Percentiles rank a stretch among this genome's conserved stretches.
These are phyloP conservation scores for Glarea lozoyensis DNA, from an alignment of 495 filamentous ascomycete species.

Conservation along the genomic window DNA sequence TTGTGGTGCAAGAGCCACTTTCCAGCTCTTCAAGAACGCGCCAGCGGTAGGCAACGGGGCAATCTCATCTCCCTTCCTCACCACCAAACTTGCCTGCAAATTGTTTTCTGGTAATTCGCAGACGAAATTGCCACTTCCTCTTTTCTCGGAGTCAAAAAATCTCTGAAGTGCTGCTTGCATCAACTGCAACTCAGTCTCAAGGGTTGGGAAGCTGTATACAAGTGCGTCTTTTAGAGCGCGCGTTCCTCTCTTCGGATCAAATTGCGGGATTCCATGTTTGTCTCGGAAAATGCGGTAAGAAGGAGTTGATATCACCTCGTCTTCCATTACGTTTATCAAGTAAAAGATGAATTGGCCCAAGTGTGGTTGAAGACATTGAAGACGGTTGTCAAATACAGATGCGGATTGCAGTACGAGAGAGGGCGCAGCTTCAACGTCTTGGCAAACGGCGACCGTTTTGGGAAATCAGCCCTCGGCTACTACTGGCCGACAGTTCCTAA, in stretches of 20 bases:
- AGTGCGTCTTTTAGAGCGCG: constrained; percentile 14
- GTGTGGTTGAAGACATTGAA: too few relatives aligned
- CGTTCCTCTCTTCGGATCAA: constrained; percentile 13
- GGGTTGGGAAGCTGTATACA: constrained; percentile 7
- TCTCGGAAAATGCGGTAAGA: constrained; percentile 12
- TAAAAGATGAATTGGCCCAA: too few relatives aligned
- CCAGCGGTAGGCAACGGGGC: background rate
- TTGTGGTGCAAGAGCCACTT: background rate
- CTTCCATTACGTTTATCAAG: too few relatives aligned
- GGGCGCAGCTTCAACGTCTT: too few relatives aligned
- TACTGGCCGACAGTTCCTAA: too few relatives aligned
- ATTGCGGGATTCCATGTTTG: constrained; percentile 15
- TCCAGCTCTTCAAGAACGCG: constrained; percentile 6
- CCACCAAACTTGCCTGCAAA: constrained; percentile 10
- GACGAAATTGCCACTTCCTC: constrained; percentile 9
- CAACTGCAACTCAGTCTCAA: constrained; percentile 14
- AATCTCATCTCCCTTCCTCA: constrained; percentile 3
- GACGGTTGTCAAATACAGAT: too few relatives aligned
- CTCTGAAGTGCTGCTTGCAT: constrained; percentile 13
- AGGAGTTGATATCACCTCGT: background rate
- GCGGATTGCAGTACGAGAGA: too few relatives aligned
- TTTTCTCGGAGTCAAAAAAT: constrained; percentile 14
- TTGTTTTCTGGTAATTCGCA: constrained; percentile 11
- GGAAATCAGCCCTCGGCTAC: too few relatives aligned
- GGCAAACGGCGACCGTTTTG: too few relatives aligned